Evolutionary conservation across 1,284 basidiomycete species (phyloP).

Genomic region (Thelephora terrestris): DNA sequence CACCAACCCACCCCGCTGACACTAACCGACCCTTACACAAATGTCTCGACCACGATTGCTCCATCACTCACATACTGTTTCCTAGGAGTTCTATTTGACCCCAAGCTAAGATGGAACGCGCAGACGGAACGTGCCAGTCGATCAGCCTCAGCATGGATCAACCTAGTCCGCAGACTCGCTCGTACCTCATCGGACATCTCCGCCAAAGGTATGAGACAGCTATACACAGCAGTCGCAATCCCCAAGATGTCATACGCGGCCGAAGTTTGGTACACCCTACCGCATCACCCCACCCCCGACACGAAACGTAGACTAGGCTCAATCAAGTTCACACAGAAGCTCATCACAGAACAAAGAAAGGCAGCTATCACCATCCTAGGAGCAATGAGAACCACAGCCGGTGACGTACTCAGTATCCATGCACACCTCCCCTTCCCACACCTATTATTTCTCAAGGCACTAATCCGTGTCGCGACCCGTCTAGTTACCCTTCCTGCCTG

Average conservation of each 20-base stretch:
- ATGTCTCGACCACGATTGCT: not conserved
- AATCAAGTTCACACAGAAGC: not conserved
- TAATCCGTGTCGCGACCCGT: constrained; percentile 7
- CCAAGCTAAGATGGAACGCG: not conserved
- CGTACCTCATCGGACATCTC: not conserved
- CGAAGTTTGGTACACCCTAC: constrained; percentile 11
- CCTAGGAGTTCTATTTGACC: not conserved
- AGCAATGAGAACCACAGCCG: constrained; percentile 16
- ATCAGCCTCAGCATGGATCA: not conserved
- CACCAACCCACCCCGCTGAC: not conserved
- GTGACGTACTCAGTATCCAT: too few species aligned
- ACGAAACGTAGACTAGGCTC: not conserved
- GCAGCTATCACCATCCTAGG: constrained; percentile 16
- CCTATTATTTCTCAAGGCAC: constrained; percentile 11
- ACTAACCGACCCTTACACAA: not conserved
- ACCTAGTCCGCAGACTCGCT: not conserved
- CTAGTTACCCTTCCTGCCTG: constrained; percentile 20
- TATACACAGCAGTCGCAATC: constrained; percentile 22
- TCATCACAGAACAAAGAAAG: not conserved
- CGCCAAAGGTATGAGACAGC: not conserved
- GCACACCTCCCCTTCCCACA: constrained; percentile 15
- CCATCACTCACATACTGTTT: not conserved
- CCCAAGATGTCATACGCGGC: constrained; percentile 26
- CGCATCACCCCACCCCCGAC: constrained; percentile 14
- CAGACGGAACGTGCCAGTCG: not conserved